Percentiles rank a stretch among this genome's conserved stretches.
phyloP scores from a whole-genome alignment of 331 rosid genomes.

The Malus hybrid region DNA sequence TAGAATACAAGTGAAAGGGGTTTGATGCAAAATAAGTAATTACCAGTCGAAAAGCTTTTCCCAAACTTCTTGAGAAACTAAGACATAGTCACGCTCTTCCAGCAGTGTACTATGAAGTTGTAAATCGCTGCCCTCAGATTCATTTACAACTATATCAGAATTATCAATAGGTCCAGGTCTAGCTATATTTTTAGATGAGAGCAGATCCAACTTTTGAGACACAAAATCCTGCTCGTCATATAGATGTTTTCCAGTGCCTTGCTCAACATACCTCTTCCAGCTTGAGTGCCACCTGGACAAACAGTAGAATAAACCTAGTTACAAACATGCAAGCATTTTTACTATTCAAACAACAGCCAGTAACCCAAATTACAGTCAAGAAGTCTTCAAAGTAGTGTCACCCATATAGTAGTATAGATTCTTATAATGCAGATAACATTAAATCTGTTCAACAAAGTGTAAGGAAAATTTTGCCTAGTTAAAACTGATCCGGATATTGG shows the following conservation, averaged over 20 bases:
- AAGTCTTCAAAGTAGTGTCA: background rate
- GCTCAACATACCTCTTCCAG: constrained; percentile 82
- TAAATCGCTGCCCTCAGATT: constrained; percentile 25
- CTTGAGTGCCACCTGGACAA: constrained; percentile 72
- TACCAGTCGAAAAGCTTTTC: constrained; percentile 74
- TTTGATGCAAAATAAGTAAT: background rate
- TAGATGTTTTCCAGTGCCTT: constrained; percentile 33
- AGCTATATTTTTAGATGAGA: constrained; percentile 27
- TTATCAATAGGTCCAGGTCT: constrained; percentile 96
- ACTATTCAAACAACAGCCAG: background rate
- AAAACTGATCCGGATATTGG: background rate
- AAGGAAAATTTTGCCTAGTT: background rate
- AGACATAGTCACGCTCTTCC: constrained; percentile 74
- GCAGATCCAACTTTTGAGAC: constrained; percentile 25
- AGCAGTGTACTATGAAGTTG: constrained; percentile 58
- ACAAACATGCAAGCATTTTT: constrained; percentile 10
- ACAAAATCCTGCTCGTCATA: constrained; percentile 39
- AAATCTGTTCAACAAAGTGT: background rate
- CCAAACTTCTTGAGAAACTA: constrained; percentile 90
- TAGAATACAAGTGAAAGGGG: background rate
- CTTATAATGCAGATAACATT: background rate
- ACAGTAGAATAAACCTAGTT: constrained; percentile 4
- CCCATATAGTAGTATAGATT: background rate
- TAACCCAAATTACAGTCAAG: background rate
- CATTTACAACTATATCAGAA: constrained; percentile 59